phyloP scores from a whole-genome alignment of 805 yeast species.

The Yamadazyma philogaea region DNA sequence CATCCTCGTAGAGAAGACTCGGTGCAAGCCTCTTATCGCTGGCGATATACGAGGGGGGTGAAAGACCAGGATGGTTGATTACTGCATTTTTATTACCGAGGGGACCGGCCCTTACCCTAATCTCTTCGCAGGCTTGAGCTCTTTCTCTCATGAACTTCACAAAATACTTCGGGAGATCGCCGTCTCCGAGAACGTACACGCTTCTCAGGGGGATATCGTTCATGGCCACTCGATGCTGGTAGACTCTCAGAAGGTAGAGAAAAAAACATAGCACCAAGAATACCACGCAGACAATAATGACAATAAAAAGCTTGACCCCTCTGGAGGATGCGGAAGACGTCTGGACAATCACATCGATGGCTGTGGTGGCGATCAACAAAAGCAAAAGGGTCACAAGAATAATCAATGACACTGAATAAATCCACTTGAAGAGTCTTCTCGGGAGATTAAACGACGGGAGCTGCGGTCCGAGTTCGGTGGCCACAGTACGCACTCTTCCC shows the following conservation, averaged over 20 bases:
- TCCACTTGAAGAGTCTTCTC: conserved; percentile 23
- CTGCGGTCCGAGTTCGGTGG: conserved; percentile 12
- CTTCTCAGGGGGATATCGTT: conserved; percentile 71
- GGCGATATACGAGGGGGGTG: conserved; percentile 42
- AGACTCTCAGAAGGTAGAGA: conserved; percentile 57
- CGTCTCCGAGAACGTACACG: conserved; percentile 61
- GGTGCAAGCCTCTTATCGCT: conserved; percentile 29
- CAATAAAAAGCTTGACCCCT: conserved; percentile 78
- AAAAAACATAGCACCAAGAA: conserved; percentile 50
- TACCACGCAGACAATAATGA: conserved; percentile 65
- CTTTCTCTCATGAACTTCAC: conserved; percentile 23
- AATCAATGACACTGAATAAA: conserved; percentile 27
- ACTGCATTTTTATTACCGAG: conserved; percentile 20
- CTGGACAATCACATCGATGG: conserved; percentile 72
- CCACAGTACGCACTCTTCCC: conserved; percentile 2
- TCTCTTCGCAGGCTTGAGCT: conserved; percentile 28
- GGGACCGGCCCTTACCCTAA: conserved; percentile 36
- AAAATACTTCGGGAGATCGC: conserved; percentile 42
- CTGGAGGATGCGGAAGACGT: conserved; percentile 52
- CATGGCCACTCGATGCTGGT: conserved; percentile 54
- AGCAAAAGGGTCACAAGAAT: conserved; percentile 27
- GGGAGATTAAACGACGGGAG: conserved; percentile 17
- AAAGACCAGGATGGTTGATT: conserved; percentile 38
- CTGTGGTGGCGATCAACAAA: conserved; percentile 67
- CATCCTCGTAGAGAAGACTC: conserved; percentile 45